Evolutionary conservation across 345 rosid species (phyloP).

Genomic region (Pelargonium nanum): DNA sequence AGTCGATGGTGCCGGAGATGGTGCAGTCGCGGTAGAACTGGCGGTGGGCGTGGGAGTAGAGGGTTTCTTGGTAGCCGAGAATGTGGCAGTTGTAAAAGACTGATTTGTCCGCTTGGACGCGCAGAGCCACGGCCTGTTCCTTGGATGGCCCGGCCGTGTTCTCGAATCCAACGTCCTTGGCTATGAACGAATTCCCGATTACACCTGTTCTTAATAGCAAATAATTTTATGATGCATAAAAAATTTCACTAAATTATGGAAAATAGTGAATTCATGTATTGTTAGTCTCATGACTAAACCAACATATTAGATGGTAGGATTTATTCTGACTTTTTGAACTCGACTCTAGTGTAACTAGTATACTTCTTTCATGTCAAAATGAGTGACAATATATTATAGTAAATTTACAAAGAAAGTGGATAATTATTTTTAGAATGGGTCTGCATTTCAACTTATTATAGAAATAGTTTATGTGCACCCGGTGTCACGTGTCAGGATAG

Average conservation of each 20-base stretch:
- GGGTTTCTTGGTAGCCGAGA: slow-evolving; percentile 60
- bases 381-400: too few species aligned
- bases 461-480: too few species aligned
- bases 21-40: slow-evolving; percentile 72
- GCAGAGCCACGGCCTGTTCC: slow-evolving; percentile 64
- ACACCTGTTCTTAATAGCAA: slow-evolving; percentile 22
- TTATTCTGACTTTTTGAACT: too few species aligned
- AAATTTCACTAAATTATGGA: background rate
- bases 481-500: too few species aligned
- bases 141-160: slow-evolving; percentile 54
- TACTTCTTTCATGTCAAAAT: too few species aligned
- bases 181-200: slow-evolving; percentile 43
- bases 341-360: too few species aligned
- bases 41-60: slow-evolving; percentile 51
- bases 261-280: too few species aligned
- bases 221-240: background rate
- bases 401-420: too few species aligned
- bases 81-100: slow-evolving; percentile 47
- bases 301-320: too few species aligned
- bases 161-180: slow-evolving; percentile 57
- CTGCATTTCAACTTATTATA: too few species aligned
- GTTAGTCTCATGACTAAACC: too few species aligned
- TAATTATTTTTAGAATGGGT: too few species aligned
- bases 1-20: slow-evolving; percentile 57
- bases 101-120: slow-evolving; percentile 42